Evolutionary conservation across 306 rosid genomes (phyloP), one percentile per base, ranked within the genome.

Genomic region (Pyrus bretschneideri): DNA sequence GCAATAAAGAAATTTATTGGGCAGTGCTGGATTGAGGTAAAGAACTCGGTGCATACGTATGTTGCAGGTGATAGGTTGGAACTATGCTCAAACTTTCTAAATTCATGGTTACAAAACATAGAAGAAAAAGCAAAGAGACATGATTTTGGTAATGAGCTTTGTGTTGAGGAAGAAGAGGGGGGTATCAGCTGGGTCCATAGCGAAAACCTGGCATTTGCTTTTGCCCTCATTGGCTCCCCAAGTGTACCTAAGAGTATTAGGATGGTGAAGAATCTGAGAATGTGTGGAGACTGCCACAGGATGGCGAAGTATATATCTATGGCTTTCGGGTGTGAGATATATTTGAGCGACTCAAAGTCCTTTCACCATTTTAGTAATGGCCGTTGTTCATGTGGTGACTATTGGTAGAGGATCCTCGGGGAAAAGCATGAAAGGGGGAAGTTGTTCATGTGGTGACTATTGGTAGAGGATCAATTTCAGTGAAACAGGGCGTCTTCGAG

Each of bases 381-480:
- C 14, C 86, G 74, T 61, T 95, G 99, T 85, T 95, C 98, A 81
- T 92, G 99, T 84, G 81, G 80, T 67, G 97, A 95, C 83, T 95
- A 90, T 75, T 95, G 99, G 99, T 92, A 92, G 80, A 73, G 33
- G 22, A 14, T 38, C 27, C 14, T 30, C 11, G 15, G 4, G 70
- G 51, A 9, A 40, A 21, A 15, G 6, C 67, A 67, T 25, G 35
- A 18, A 63, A 13, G 54, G 45, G 25, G 66, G 40, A 62, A 70
- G 33, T 29, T 78, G 73, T n/a, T n/a, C n/a, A n/a, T n/a, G n/a
- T n/a, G n/a, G n/a, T n/a, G n/a, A n/a, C n/a, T n/a, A n/a, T n/a
- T n/a, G n/a, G n/a, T n/a, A n/a, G n/a, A n/a, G 55, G 63, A 31
- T 77, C 33, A 7, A 29, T 44, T 69, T 68, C 27, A 65, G 51